A percentile compares a stretch with the other conserved stretches of the same genome.
phyloP scores from a whole-genome alignment of 2,329 filamentous ascomycete genomes.

The Aquanectria penicillioides region DNA sequence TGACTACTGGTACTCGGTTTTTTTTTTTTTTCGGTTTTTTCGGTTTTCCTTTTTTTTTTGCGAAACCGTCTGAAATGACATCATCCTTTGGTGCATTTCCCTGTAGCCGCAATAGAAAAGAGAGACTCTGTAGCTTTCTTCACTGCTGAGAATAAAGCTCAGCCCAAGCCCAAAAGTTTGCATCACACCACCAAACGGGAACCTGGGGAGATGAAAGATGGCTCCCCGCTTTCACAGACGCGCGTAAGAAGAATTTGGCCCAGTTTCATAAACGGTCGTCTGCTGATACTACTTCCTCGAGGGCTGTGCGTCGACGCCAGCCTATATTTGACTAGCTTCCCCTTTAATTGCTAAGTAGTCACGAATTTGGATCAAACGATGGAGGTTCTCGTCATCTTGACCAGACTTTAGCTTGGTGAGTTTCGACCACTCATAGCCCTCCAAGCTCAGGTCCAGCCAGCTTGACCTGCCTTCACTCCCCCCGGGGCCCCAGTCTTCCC shows the following conservation, averaged over 20 bases:
- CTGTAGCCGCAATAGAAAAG: neutral
- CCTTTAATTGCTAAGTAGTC: slow-evolving; percentile 2
- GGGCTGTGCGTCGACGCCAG: slow-evolving; percentile 13
- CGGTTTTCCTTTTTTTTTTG: no score
- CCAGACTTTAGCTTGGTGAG: slow-evolving; percentile 5
- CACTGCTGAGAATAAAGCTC: no score
- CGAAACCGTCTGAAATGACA: slow-evolving; percentile 10
- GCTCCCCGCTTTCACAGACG: slow-evolving; percentile 1
- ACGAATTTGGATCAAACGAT: slow-evolving; percentile 7
- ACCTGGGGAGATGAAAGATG: neutral
- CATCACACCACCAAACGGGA: slow-evolving; percentile 5
- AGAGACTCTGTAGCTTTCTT: no score
- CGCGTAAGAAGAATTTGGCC: neutral
- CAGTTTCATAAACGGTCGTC: neutral
- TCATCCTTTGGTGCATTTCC: neutral
- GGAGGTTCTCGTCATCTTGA: slow-evolving; percentile 1
- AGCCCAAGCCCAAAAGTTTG: no score
- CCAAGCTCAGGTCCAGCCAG: neutral
- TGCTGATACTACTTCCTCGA: neutral
- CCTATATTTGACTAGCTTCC: slow-evolving; percentile 1
- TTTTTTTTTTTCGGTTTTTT: no score
- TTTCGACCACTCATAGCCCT: slow-evolving; percentile 2
- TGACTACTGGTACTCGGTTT: slow-evolving; percentile 2
- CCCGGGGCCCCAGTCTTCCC: neutral
- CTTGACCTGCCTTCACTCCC: neutral